These are phyloP conservation scores for Rhizopus arrhizus DNA, from an alignment of 371 early-diverging fungal species.

Conservation along the genomic window DNA sequence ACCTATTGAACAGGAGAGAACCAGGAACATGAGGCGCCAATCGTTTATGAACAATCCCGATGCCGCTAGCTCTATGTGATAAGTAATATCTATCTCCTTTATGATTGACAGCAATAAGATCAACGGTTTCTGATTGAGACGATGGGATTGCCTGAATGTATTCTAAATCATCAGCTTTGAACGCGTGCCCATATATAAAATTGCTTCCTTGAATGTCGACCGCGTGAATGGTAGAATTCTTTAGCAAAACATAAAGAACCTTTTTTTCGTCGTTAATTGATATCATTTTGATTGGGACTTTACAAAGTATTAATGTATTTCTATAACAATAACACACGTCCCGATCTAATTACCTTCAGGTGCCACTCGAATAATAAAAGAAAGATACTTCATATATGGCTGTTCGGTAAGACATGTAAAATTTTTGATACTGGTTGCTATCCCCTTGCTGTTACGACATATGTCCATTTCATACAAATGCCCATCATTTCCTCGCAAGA, in stretches of 20 bases:
- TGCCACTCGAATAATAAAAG: constrained; percentile 14
- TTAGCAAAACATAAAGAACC: constrained; percentile 4
- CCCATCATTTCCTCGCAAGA: constrained; percentile 85
- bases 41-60: constrained; percentile 8
- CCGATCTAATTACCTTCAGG: constrained; percentile 10
- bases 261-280: constrained; percentile 7
- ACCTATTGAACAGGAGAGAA: constrained; percentile 15
- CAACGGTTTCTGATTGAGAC: constrained; percentile 6
- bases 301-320: neutral
- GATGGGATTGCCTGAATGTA: constrained; percentile 15
- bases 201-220: constrained; percentile 10
- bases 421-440: neutral
- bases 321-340: neutral
- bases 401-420: constrained; percentile 10
- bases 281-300: constrained; percentile 5
- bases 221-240: constrained; percentile 22
- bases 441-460: neutral
- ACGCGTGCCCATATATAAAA: constrained; percentile 2
- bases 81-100: constrained; percentile 20
- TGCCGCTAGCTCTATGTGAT: neutral
- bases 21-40: constrained; percentile 20
- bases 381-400: constrained; percentile 9
- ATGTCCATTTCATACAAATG: constrained; percentile 79
- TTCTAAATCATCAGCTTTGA: constrained; percentile 5
- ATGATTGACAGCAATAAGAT: constrained; percentile 21